A percentile compares a stretch with the other conserved stretches of the same genome.
phyloP scores from a whole-genome alignment of 169 alveolate genomes.

The Perkinsus marinus region DNA sequence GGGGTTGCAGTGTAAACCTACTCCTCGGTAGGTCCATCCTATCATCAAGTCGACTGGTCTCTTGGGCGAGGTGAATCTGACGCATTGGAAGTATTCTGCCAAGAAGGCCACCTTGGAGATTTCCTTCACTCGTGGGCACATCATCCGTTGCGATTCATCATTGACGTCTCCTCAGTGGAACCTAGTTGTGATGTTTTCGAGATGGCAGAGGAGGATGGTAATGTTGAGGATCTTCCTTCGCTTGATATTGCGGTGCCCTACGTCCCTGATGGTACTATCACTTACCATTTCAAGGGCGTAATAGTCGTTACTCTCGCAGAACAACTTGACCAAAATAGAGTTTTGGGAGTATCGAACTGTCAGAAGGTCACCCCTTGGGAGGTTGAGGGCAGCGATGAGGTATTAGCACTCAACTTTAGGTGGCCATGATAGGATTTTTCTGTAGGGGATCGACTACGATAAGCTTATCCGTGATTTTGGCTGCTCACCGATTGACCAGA shows the following conservation, averaged over 20 bases:
- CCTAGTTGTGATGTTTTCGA: constrained; percentile 22
- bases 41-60: constrained; percentile 30
- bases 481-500: constrained; percentile 63
- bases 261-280: constrained; percentile 31
- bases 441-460: constrained; percentile 70
- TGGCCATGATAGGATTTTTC: no score
- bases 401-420: no score
- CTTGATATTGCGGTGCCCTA: constrained; percentile 1
- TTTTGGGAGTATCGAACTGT: constrained; percentile 13
- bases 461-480: constrained; percentile 85
- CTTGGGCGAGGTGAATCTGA: constrained; percentile 17
- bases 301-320: constrained; percentile 27
- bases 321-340: constrained; percentile 10
- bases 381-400: constrained; percentile 31
- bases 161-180: constrained; percentile 12
- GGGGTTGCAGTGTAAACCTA: no score
- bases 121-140: background rate
- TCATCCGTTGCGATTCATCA: background rate
- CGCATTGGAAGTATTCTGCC: constrained; percentile 21
- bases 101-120: constrained; percentile 11
- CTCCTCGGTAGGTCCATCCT: constrained; percentile 5
- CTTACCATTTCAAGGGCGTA: constrained; percentile 13
- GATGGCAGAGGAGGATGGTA: constrained; percentile 14
- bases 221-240: constrained; percentile 32
- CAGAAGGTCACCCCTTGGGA: constrained; percentile 28